Base-by-base conservation (phyloP, 2,329 filamentous ascomycete genomes). In the Aspergillus aculeatus region DNA sequence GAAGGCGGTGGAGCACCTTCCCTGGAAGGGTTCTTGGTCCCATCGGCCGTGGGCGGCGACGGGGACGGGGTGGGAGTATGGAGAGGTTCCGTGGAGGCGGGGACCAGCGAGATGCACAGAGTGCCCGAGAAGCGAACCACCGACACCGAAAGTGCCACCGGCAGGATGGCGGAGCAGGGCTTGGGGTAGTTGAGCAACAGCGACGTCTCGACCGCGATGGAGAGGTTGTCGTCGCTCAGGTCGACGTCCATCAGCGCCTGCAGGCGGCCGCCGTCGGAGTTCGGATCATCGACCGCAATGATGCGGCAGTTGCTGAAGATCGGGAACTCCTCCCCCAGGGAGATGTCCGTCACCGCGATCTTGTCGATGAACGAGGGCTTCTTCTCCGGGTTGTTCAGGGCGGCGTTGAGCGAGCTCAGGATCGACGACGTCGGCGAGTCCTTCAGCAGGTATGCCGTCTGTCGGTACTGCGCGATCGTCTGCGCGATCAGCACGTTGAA, bases 241-340 rank as follows among this genome's bases (percentile, higher is more conserved):
- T 99, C 95, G 38, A 99, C 93, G 75, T 99, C 95, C 91, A 99
- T 96, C 60, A 93, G 83, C 0, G 95, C 95, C 75, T 99, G 95
- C 21, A 99, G 81, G 44, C 93, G 84, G 0, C 89, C 89, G 23
- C 92, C 91, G 56, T 86, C 84, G 35, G 81, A 80, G 62, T 77
- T 78, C 5, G 78, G 76, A 41, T 81, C 79, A 56, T 81, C 79
- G 0, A 97, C 91, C 2, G 93, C 92, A 62, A 97, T 97, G 57
- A 99, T 90, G 60, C 95, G 87, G 72, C 95, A 98, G 75, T 99
- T 99, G 80, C 93, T 97, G 76, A 99, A 96, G 56, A 99, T 99
- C 29, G 95, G 95, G 65, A 98, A 99, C 69, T 99, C 95, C 69
- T 99, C 95, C 31, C 95, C 95, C 4, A 99, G 81, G 54, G 89